Conservation (phyloP, 805 yeast species). For the Babjeviella inositovora region DNA sequence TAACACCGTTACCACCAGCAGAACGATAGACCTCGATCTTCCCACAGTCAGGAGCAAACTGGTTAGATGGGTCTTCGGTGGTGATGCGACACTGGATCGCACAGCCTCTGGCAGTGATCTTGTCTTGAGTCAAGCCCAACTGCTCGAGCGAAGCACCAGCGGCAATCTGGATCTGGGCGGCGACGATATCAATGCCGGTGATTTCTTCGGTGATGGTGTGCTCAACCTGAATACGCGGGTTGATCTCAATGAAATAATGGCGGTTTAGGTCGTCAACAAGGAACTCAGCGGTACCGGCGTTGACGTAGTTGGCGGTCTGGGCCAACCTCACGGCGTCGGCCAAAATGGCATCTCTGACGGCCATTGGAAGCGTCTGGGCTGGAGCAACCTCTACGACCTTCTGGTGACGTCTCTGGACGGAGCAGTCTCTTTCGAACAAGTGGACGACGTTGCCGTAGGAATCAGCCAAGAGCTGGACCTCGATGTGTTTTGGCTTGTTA, state of each 20-base stretch:
- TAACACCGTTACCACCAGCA: conserved; percentile 98
- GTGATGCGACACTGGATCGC: conserved; percentile 99
- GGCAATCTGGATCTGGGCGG: conserved; percentile 97
- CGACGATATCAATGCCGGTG: conserved; percentile 94
- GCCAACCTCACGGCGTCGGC: conserved; percentile 93
- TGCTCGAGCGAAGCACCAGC: conserved; percentile 94
- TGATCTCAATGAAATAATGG: conserved; percentile 95
- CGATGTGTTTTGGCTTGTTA: conserved; percentile 94
- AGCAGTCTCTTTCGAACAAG: conserved; percentile 93
- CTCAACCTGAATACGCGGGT: conserved; percentile 97
- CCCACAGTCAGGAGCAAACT: conserved; percentile 97
- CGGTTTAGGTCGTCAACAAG: conserved; percentile 86
- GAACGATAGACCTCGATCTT: conserved; percentile 95
- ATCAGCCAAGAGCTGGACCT: conserved; percentile 92
- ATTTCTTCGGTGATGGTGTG: conserved; percentile 98
- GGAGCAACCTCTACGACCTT: conserved; percentile 98
- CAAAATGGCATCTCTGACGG: conserved; percentile 81
- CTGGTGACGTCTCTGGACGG: conserved; percentile 99
- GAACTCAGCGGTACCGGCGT: conserved; percentile 98
- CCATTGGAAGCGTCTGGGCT: conserved; percentile 72
- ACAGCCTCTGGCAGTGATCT: conserved; percentile 90
- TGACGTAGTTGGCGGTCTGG: conserved; percentile 73
- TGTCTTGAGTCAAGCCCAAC: conserved; percentile 85
- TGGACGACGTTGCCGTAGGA: conserved; percentile 89
- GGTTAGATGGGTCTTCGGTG: conserved; percentile 93